phyloP scores from a whole-genome alignment of 805 yeast species.

The Scheffersomyces spartinae region DNA sequence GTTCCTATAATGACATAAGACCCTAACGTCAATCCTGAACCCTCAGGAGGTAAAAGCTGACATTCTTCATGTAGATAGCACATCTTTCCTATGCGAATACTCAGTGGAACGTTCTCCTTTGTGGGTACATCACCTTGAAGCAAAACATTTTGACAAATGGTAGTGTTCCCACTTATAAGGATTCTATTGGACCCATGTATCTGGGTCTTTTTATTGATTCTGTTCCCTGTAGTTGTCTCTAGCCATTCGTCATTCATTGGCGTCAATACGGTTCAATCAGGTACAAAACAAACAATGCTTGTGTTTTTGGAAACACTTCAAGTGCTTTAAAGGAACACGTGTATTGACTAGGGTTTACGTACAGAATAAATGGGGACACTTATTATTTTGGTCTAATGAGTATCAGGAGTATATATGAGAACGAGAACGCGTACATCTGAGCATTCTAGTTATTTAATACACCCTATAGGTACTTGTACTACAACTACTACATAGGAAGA shows the following conservation, averaged over 20 bases:
- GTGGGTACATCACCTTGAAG: constrained; percentile 21
- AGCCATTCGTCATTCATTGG: no score
- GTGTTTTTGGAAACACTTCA: background rate
- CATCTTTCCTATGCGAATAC: constrained; percentile 35
- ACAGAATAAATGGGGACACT: no score
- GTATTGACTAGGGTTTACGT: no score
- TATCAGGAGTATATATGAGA: no score
- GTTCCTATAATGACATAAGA: constrained; percentile 34
- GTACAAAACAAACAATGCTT: no score
- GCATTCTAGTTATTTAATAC: no score
- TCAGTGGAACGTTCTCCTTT: constrained; percentile 7
- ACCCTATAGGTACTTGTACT: no score
- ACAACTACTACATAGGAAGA: no score
- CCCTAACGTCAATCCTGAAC: constrained; percentile 28
- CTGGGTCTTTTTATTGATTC: constrained; percentile 33
- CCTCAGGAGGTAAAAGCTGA: constrained; percentile 17
- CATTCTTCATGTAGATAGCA: constrained; percentile 24
- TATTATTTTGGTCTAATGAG: no score
- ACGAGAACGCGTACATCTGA: no score
- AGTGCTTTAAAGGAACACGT: background rate
- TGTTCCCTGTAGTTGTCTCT: constrained; percentile 40
- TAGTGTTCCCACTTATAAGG: constrained; percentile 34
- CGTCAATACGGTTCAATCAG: no score
- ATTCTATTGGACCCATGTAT: constrained; percentile 33
- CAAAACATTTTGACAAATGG: constrained; percentile 25